Base-by-base conservation (phyloP, 768 basidiomycete species). In the Punctularia strigosozonata region DNA sequence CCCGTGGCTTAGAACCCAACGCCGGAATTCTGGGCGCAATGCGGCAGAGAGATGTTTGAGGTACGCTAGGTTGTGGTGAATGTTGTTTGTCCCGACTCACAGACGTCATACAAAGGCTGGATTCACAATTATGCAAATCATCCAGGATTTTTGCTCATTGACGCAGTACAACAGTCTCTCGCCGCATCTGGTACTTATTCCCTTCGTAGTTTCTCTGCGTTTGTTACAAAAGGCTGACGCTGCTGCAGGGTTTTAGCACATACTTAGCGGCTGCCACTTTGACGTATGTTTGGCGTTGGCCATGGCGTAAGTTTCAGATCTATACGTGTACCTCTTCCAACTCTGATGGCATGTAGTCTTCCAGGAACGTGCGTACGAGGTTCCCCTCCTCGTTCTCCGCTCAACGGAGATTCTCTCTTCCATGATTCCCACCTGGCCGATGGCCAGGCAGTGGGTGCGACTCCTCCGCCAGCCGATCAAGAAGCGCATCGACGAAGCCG, bases 401-500 rank as follows among this genome's bases (percentile, higher is more conserved):
- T 34, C 33, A 10, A 34, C 33, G 19, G 33, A 34, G 7, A 34
- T 34, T 19, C 19, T 34, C 10, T 8, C 33, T 10, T 10, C 33
- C 10, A 34, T 34, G 33, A 20, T 10, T 19, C 33, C 33, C 8
- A 34, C 33, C 20, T 34, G 33, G 33, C 33, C 33, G 33, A 34
- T 34, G 33, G 33, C 33, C 10, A 10, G 33, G 7, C 33, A 34
- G 10, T 34, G 33, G 33, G 33, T 34, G 10, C 8, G 18, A 19
- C 12, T 34, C 7, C 33, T 34, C 8, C 12, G 19, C 8, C 33
- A 34, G 19, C 33, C 33, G 8, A 34, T 34, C 33, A 34, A 34
- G 33, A 34, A 34, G 33, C 33, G 33, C 10, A 34, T 34, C 19
- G 33, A 34, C 33, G 33, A 34, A 20, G 33, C 33, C 18, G 33